Evolutionary conservation across 306 rosid species (phyloP), one percentile per base, ranked within the genome.

Genomic region (Rubus parviflorus): DNA sequence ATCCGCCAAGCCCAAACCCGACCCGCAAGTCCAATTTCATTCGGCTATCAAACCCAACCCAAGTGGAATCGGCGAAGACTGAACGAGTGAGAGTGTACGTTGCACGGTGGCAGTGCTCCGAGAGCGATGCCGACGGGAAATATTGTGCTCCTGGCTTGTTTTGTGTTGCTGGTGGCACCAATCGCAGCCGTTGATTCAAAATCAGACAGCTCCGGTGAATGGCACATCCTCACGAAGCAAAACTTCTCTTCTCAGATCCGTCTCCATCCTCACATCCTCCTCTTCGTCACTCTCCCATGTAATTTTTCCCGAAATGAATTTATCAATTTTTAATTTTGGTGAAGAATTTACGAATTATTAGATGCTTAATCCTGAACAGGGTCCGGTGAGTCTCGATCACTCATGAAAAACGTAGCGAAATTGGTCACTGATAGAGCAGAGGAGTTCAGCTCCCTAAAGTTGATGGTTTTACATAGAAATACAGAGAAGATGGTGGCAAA

Each of bases 201-300:
- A 49, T 77, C 91, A 4, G 76, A 77, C 65, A 61, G 63, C 61
- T 35, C 77, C 12, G 79, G 70, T 3, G 87, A 90, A 17, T 93
- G 98, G 97, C 87, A 91, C 68, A 76, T 92, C 79, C 89, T 95
- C 62, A 89, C 98, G 45, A 85, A 81, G 62, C 96, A 90, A 70
- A 92, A 92, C 69, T 92, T 87, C 85, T 90, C 97, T 49, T 90
- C 98, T 61, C 96, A 90, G 90, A 92, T 90, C 87, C 89, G 90
- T 38, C 96, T 84, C 73, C 88, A 95, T 62, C 93, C 88, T 3
- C 93, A 89, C 78, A 61, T 92, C 74, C 91, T 95, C 73, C 92
- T 95, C 38, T 65, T 94, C 72, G 81, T 92, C 82, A 81, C 97
- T 41, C 68, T 92, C 8, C 97, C 98, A 47, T 95, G 98, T 94